Conservation (phyloP, 495 filamentous ascomycete genomes). For the Lophiostoma macrostomum region DNA sequence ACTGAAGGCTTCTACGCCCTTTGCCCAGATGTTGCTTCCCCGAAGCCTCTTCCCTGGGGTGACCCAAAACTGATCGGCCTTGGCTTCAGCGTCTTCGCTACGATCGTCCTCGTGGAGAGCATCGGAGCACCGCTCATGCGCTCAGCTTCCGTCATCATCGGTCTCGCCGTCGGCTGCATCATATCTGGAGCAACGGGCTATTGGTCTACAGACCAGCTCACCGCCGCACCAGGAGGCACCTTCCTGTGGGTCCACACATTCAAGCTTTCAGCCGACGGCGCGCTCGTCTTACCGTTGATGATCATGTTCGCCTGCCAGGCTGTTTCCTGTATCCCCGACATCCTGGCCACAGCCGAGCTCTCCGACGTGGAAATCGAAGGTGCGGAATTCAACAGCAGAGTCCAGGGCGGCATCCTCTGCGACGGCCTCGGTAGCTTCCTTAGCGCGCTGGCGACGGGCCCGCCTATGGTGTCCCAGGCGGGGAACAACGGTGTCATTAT, state of each 20-base stretch:
- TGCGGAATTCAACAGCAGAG: slow-evolving; percentile 28
- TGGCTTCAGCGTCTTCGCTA: slow-evolving; percentile 42
- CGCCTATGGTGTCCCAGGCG: slow-evolving; percentile 43
- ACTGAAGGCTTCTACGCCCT: slow-evolving; percentile 35
- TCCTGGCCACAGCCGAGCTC: slow-evolving; percentile 40
- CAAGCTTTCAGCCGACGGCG: slow-evolving; percentile 41
- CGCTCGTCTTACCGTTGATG: slow-evolving; percentile 41
- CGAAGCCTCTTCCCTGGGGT: slow-evolving; percentile 30
- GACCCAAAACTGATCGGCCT: slow-evolving; percentile 38
- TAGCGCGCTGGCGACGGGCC: slow-evolving; percentile 40
- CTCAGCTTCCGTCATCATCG: slow-evolving; percentile 43
- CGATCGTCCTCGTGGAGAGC: slow-evolving; percentile 41
- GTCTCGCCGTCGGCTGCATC: slow-evolving; percentile 39
- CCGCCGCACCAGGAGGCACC: slow-evolving; percentile 40
- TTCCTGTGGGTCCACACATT: slow-evolving; percentile 45
- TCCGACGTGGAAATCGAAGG: slow-evolving; percentile 42
- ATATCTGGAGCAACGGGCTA: slow-evolving; percentile 42
- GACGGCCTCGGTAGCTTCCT: slow-evolving; percentile 42
- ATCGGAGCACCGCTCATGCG: slow-evolving; percentile 43
- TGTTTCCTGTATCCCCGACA: slow-evolving; percentile 36
- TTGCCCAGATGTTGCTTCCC: slow-evolving; percentile 37
- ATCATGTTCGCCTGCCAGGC: slow-evolving; percentile 51
- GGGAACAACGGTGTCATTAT: slow-evolving; percentile 46
- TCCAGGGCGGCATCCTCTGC: slow-evolving; percentile 43
- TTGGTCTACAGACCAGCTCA: slow-evolving; percentile 22